Evolutionary conservation across 2,329 filamentous ascomycete species (phyloP).

Genomic region (Talaromyces funiculosus): DNA sequence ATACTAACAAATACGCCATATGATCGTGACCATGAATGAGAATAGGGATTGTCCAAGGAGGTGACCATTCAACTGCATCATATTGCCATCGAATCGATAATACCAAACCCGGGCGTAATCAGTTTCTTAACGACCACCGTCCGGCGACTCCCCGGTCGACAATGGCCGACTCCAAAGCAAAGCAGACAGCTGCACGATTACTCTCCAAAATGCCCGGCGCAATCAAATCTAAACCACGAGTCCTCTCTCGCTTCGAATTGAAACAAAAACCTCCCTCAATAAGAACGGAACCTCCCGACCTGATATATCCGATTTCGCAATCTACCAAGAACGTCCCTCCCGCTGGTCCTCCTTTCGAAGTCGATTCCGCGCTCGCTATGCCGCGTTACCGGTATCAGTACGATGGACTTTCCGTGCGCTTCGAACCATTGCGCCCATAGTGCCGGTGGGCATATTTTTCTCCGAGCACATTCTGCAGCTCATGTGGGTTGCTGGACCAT

Average conservation of each 20-base stretch:
- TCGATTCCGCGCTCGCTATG: slow-evolving; percentile 24
- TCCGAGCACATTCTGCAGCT: slow-evolving; percentile 37
- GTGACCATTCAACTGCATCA: neutral
- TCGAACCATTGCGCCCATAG: slow-evolving; percentile 27
- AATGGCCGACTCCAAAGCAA: slow-evolving; percentile 12
- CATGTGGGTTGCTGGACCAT: slow-evolving; percentile 45
- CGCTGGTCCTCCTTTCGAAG: slow-evolving; percentile 20
- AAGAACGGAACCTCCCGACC: neutral
- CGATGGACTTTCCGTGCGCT: slow-evolving; percentile 24
- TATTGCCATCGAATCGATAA: neutral
- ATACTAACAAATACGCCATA: neutral
- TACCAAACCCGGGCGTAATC: neutral
- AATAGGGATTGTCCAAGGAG: neutral
- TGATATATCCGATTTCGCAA: slow-evolving; percentile 2
- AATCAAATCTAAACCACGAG: slow-evolving; percentile 16
- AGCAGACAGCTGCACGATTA: neutral
- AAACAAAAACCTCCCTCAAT: slow-evolving; percentile 13
- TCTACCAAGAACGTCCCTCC: slow-evolving; percentile 10
- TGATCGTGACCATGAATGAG: neutral
- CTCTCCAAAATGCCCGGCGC: slow-evolving; percentile 4
- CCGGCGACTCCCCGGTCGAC: neutral
- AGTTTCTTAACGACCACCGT: neutral
- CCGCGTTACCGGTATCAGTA: slow-evolving; percentile 24
- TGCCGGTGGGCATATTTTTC: slow-evolving; percentile 37
- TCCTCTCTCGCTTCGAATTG: slow-evolving; percentile 19